Evolutionary conservation across 2,329 filamentous ascomycete species (phyloP), one percentile per base, ranked within the genome.

Genomic region (Curvularia spicifera): DNA sequence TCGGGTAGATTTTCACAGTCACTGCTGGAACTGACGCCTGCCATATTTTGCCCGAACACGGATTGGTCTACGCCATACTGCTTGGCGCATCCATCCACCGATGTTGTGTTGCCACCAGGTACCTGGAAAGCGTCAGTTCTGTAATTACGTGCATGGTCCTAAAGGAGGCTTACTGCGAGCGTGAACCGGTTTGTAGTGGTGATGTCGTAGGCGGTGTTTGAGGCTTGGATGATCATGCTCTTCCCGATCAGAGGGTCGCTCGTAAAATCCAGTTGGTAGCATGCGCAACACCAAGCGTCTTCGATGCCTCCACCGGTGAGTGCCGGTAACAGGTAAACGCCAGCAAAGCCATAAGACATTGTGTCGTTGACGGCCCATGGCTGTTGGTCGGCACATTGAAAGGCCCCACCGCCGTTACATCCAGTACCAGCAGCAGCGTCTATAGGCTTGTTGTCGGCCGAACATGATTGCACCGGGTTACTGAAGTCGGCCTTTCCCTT

Each of bases 201-300:
- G 7, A 77, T 47, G 57, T 77, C 75, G 65, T 75, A 77, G 31
- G 73, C 86, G 1, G 86, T 89, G 72, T 88, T 89, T 33, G 84
- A 87, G 8, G 84, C 83, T 70, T 89, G 87, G 15, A 89, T 82
- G 52, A 89, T 79, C 83, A 89, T 86, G 57, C 80, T 84, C 78
- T 89, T 88, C 53, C 86, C 85, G 26, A 78, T 74, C 20, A 85
- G 80, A 5, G 82, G 75, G 5, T 83, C 83, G 42, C 80, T 82
- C 10, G 84, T 87, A 69, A 88, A 87, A 12, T 84, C 85, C 54
- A 88, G 76, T 74, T 84, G 80, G 68, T 88, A 89, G 74, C 87
- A 89, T 49, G 82, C 83, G 71, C 88, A 90, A 78, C 88, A 90
- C 84, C 86, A 88, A n/a, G 76, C 80, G 1, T 79, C 76, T 72